These are phyloP conservation scores for Avena atlantica DNA, from an alignment of 176 grass and related monocot genomes.

Conservation along the genomic window DNA sequence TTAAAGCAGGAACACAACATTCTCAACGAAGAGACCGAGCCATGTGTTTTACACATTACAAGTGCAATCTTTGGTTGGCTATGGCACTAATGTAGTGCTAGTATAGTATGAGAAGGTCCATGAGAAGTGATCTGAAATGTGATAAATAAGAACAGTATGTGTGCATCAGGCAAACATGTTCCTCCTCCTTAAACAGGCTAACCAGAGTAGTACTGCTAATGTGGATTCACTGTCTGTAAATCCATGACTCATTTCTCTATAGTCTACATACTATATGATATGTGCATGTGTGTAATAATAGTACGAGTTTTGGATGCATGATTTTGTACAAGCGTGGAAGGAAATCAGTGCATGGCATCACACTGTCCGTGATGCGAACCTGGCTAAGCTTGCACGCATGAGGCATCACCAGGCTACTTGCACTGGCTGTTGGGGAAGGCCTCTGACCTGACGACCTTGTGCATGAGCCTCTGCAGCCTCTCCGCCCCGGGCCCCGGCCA, in stretches of 20 bases:
- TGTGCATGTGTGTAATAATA: too few species aligned
- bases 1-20: background rate
- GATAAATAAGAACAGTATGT: background rate
- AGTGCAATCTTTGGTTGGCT: background rate
- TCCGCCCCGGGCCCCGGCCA: constrained; percentile 45
- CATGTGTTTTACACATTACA: too few species aligned
- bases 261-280: background rate
- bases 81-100: background rate
- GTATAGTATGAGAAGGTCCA: too few species aligned
- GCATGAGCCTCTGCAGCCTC: constrained; percentile 49
- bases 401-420: constrained; percentile 32
- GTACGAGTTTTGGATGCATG: background rate
- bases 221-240: background rate
- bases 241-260: background rate
- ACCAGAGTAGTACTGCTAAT: background rate
- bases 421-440: constrained; percentile 60
- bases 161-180: background rate
- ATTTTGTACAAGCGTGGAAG: constrained; percentile 27
- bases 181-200: background rate
- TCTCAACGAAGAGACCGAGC: background rate
- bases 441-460: constrained; percentile 55
- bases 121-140: background rate
- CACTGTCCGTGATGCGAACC: background rate
- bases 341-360: background rate
- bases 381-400: constrained; percentile 23